These are phyloP conservation scores for Amaranthus hypochondriacus DNA, from an alignment of 148 eudicot genomes.

Conservation along the genomic window DNA sequence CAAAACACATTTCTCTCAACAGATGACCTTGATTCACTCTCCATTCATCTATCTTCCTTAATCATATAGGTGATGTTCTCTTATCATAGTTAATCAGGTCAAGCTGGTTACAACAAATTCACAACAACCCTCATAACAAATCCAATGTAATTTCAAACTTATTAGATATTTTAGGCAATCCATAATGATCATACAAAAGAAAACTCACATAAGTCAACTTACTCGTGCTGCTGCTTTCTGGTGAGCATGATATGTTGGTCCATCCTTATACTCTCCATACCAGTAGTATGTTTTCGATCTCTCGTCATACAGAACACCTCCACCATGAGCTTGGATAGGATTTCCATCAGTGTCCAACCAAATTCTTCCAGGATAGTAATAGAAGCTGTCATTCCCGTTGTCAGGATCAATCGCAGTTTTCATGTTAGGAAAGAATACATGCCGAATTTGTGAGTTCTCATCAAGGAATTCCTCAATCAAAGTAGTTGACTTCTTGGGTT, in stretches of 20 bases:
- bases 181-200: neutral
- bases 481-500: conserved; percentile 57
- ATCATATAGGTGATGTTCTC: neutral
- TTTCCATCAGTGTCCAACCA: conserved; percentile 96
- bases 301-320: conserved; percentile 81
- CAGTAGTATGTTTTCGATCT: conserved; percentile 63
- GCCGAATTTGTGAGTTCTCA: conserved; percentile 77
- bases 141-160: neutral
- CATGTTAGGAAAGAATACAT: conserved; percentile 68
- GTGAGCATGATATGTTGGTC: conserved; percentile 90
- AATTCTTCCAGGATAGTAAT: conserved; percentile 78
- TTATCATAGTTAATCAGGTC: neutral
- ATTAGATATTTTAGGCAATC: neutral
- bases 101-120: neutral
- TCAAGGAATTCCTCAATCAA: conserved; percentile 92
- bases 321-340: conserved; percentile 99
- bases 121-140: neutral
- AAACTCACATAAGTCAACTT: conserved; percentile 16
- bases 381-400: conserved; percentile 59
- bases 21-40: neutral
- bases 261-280: conserved; percentile 99
- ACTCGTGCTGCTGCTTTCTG: conserved; percentile 91
- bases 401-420: conserved; percentile 68
- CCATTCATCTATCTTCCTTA: no score
- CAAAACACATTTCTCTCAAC: neutral